Base-by-base conservation (phyloP, 2,329 filamentous ascomycete genomes). In the Fonsecaea multimorphosa region DNA sequence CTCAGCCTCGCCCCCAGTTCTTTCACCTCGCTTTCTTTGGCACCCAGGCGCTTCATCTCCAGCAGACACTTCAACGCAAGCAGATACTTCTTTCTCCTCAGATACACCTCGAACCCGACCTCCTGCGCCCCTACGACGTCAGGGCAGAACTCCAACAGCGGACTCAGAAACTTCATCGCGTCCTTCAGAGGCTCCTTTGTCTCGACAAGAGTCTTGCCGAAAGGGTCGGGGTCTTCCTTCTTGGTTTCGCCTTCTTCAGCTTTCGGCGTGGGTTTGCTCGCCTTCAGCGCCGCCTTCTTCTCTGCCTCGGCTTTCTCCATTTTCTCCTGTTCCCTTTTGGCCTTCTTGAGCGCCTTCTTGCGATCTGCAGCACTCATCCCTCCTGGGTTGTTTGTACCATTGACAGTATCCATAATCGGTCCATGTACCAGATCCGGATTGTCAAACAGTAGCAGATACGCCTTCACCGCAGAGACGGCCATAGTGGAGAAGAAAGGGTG, bases 401-500 rank as follows among this genome's bases (percentile, higher is more conserved):
- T 82, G 29, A 79, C 76, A 9, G 86, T 87, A 69, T 88, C 89
- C 32, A 87, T 80, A 24, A 83, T 75, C 1, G 80, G 79, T 2
- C 86, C 88, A 68, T 91, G 89, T 0, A 83, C 81, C 14, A 88
- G 80, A 62, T 88, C 81, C 0, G 90, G 91, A 68, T 90, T 87
- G 73, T 97, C 94, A 68, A 90, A 84, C 70, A 99, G 84, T 69
- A 87, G 83, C 31, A 96, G 76, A 76, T 97, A 98, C 34, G 96
- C 84, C 67, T 89, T 86, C 67, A 96, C 86, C 5, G 94, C 93
- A 60, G 89, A 88, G 27, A 97, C 82, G 0, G 95, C 94, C 56
- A 92, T 91, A 52, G 92, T 86, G 3, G 90, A 89, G 80, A 91
- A 99, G 81, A 96, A 97, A 1, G 95, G 95, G 76, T 99, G 95